phyloP scores from a whole-genome alignment of 1,139 yeast genomes.

The Hansenula sp. region DNA sequence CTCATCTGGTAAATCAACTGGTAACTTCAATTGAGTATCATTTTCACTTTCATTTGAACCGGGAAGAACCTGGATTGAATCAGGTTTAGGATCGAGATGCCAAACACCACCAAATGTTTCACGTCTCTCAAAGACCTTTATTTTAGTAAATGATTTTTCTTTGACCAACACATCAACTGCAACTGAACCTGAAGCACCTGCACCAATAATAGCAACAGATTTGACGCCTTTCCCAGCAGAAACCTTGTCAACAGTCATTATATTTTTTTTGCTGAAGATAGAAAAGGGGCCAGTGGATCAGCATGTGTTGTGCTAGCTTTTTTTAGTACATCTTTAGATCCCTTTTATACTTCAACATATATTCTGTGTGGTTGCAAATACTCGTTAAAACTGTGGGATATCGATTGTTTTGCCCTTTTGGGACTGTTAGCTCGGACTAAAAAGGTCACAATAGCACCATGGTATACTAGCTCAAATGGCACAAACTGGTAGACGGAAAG shows the following conservation, averaged over 20 bases:
- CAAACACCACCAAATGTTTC: slow-evolving; percentile 40
- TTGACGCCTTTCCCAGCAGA: not conserved
- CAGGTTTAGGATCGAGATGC: slow-evolving; percentile 24
- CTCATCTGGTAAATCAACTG: slow-evolving; percentile 4
- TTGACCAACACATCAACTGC: slow-evolving; percentile 34
- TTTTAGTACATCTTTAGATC: too few species aligned
- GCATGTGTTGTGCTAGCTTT: too few species aligned
- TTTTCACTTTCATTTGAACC: slow-evolving; percentile 5
- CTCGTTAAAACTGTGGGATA: too few species aligned
- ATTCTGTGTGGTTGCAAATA: too few species aligned
- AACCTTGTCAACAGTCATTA: not conserved
- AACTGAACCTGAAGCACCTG: slow-evolving; percentile 46
- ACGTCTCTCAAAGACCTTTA: slow-evolving; percentile 36
- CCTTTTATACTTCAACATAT: too few species aligned
- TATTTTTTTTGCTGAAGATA: too few species aligned
- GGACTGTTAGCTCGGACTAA: too few species aligned
- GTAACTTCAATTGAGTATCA: slow-evolving; percentile 4
- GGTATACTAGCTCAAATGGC: too few species aligned
- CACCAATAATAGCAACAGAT: slow-evolving; percentile 43
- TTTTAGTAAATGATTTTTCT: slow-evolving; percentile 27
- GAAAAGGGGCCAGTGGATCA: too few species aligned
- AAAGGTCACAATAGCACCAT: too few species aligned
- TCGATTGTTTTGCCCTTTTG: too few species aligned
- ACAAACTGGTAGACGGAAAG: too few species aligned
- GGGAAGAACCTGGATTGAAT: slow-evolving; percentile 6